Evolutionary conservation across 257 asterid genomes (phyloP), one percentile per base, ranked within the genome.

Genomic region (Haberlea rhodopensis): DNA sequence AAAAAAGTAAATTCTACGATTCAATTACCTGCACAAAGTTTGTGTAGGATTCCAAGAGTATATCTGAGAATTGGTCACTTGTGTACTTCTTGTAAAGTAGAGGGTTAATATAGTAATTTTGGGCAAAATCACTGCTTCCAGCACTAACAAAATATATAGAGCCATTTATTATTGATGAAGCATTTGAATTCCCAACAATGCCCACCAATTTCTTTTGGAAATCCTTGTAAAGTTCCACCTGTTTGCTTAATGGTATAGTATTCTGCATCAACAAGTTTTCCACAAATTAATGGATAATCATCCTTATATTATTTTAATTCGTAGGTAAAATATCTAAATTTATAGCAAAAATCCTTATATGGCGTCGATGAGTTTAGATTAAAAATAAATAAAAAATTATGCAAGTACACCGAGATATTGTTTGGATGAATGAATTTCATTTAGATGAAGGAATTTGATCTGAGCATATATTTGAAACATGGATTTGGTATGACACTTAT

Each of bases 101-200:
- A 63, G 96, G 96, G 71, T 84, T 85, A 64, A 84, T 65, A 51
- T 85, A 87, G 73, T 90, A 90, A 63, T 87, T 87, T 70, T 90
- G 97, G 37, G 84, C 82, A 82, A 90, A 90, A 70, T 90, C 97
- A 74, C 97, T 85, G 80, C 92, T 87, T 24, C 97, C 96, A 21
- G 83, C 70, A 67, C 96, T 90, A 11, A 87, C 61, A 43, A 90
- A 79, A 68, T 90, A 84, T 68, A 87, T 73, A 1, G 97, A 88
- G 5, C 87, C 94, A 56, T 84, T 80, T 53, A 84, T 74, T 59
- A 86, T 77, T 18, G 95, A 77, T 43, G 97, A 75, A 61, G 94
- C 87, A 78, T 91, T 91, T 16, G 83, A 40, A 70, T 81, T 81
- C 32, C 97, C 97, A 53, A 78, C 91, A 0, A 91, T 67, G 43